Evolutionary conservation across 345 rosid species (phyloP).

Genomic region (Durio zibethinus): DNA sequence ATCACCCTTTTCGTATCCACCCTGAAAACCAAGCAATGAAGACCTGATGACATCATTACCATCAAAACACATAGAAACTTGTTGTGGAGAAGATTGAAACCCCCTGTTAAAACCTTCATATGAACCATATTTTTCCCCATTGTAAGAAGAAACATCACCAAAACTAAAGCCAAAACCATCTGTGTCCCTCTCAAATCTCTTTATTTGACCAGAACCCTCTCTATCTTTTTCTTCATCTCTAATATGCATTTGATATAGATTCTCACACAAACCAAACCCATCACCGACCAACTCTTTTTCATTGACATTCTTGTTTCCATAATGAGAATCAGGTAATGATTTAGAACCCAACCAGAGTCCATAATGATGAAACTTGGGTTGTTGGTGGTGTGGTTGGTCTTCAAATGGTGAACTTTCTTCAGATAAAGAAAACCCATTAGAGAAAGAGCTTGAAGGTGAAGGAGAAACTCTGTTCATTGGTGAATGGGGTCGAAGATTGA

Average conservation of each 20-base stretch:
- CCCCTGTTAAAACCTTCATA: slow-evolving; percentile 29
- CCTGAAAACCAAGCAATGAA: slow-evolving; percentile 30
- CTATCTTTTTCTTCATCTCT: slow-evolving; percentile 25
- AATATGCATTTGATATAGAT: slow-evolving; percentile 42
- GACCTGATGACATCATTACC: slow-evolving; percentile 15
- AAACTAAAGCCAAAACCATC: slow-evolving; percentile 26
- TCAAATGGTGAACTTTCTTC: slow-evolving; percentile 29
- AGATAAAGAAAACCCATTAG: slow-evolving; percentile 35
- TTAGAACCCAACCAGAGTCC: slow-evolving; percentile 32
- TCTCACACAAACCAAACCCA: slow-evolving; percentile 36
- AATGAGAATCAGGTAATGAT: slow-evolving; percentile 19
- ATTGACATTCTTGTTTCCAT: slow-evolving; percentile 11
- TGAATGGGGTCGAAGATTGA: slow-evolving; percentile 26
- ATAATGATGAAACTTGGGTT: slow-evolving; percentile 22
- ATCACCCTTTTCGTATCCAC: slow-evolving; percentile 24
- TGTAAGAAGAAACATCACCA: slow-evolving; percentile 25
- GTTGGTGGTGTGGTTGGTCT: slow-evolving; percentile 20
- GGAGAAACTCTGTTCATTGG: slow-evolving; percentile 22
- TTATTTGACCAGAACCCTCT: slow-evolving; percentile 26
- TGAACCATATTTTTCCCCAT: slow-evolving; percentile 23
- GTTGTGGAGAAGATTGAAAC: slow-evolving; percentile 22
- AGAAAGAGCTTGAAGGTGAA: slow-evolving; percentile 36
- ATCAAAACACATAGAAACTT: slow-evolving; percentile 26
- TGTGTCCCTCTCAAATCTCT: slow-evolving; percentile 34
- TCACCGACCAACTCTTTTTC: slow-evolving; percentile 15